A percentile compares a stretch with the other conserved stretches of the same genome.
phyloP scores from a whole-genome alignment of 164 flowering plant genomes.

The Tetrastigma voinierianum region DNA sequence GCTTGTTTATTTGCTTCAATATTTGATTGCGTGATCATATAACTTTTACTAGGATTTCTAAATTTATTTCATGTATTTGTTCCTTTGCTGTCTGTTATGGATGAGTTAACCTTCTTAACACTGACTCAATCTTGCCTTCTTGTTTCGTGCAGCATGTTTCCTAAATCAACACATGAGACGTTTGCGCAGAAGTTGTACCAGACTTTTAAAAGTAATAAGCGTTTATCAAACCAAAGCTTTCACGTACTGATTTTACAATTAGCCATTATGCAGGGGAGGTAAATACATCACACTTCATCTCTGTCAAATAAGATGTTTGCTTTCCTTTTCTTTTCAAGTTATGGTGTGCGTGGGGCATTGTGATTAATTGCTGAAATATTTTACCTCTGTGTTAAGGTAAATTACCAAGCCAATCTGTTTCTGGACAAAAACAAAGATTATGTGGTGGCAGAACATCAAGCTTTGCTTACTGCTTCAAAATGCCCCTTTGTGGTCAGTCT shows the following conservation, averaged over 20 bases:
- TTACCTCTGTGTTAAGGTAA: slow-evolving; percentile 48
- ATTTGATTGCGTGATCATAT: not conserved
- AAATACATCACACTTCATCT: slow-evolving; percentile 8
- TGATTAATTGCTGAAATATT: not conserved
- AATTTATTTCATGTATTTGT: not conserved
- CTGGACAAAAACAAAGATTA: slow-evolving; percentile 96
- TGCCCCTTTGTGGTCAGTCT: slow-evolving; percentile 79
- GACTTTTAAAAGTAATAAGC: slow-evolving; percentile 79
- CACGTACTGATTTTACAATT: slow-evolving; percentile 88
- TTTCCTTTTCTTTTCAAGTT: too few species aligned
- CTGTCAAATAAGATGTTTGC: too few species aligned
- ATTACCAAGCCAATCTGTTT: slow-evolving; percentile 78
- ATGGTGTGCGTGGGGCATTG: too few species aligned
- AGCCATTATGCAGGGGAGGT: slow-evolving; percentile 98
- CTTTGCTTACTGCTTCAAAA: slow-evolving; percentile 64
- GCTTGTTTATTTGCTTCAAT: not conserved
- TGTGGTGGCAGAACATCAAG: slow-evolving; percentile 98
- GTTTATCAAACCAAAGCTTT: slow-evolving; percentile 96
- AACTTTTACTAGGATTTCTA: too few species aligned
- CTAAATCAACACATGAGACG: slow-evolving; percentile 97
- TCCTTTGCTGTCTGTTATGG: not conserved
- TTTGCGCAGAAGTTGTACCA: slow-evolving; percentile 96
- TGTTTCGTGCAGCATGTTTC: slow-evolving; percentile 83
- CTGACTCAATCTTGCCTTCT: not conserved
- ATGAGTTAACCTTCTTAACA: too few species aligned